phyloP scores from a whole-genome alignment of 345 rosid genomes.

The Noccaea bulbosa region DNA sequence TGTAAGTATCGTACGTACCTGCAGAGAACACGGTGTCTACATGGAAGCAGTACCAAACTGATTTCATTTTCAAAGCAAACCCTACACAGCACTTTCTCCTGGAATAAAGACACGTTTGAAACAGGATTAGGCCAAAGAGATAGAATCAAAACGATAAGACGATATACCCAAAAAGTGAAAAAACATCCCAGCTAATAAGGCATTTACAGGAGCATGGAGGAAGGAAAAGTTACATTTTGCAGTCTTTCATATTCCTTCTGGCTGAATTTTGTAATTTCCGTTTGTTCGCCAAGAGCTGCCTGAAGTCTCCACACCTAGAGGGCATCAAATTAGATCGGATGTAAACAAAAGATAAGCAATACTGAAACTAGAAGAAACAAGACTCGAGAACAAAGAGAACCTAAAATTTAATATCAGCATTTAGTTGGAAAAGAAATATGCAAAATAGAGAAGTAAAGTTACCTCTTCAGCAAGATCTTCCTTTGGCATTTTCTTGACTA shows the following conservation, averaged over 20 bases:
- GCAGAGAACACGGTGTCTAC: constrained; percentile 94
- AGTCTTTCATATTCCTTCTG: constrained; percentile 95
- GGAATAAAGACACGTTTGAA: constrained; percentile 31
- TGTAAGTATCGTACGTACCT: constrained; percentile 50
- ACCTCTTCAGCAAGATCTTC: constrained; percentile 99
- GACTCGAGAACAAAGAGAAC: constrained; percentile 14
- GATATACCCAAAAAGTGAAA: background rate
- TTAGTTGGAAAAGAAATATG: constrained; percentile 8
- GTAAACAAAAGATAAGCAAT: constrained; percentile 8
- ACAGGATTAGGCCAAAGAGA: constrained; percentile 11
- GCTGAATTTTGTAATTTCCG: constrained; percentile 88
- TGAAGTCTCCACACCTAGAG: constrained; percentile 97
- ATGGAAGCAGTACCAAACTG: constrained; percentile 86
- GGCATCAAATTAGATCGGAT: constrained; percentile 9
- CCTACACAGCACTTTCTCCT: constrained; percentile 98
- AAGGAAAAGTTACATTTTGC: constrained; percentile 61
- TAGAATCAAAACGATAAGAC: background rate
- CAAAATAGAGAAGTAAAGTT: constrained; percentile 14
- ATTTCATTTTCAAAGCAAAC: constrained; percentile 95
- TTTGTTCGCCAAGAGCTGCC: constrained; percentile 97
- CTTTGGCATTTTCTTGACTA: constrained; percentile 97
- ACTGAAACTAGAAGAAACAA: constrained; percentile 17
- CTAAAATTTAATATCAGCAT: constrained; percentile 9
- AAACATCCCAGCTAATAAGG: background rate
- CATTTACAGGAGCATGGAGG: background rate